Base-by-base conservation (phyloP, 2,329 filamentous ascomycete species). In the Rutstroemia sp. region DNA sequence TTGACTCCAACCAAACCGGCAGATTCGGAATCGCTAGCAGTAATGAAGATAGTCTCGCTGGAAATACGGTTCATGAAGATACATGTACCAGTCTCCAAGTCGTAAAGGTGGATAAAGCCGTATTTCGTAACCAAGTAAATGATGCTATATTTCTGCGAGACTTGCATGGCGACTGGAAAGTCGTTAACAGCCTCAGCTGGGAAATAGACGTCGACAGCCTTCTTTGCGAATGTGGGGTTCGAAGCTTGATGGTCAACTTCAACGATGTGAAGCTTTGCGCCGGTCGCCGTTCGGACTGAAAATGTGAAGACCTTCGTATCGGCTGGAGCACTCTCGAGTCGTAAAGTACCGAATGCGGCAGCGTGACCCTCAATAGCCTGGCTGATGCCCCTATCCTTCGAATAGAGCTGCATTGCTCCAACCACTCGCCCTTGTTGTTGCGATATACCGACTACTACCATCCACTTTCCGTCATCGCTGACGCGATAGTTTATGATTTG, bases 21-120 rank as follows among this genome's bases (percentile, higher is more conserved):
- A 18, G 90, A 95, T 21, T 91, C 86, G 54, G 82, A 81, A 71
- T 99, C 94, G 38, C 86, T 77, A 48, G 90, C 87, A 19, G 92
- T 96, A 25, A 92, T 95, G 77, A 99, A 99, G 71, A 99, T 97
- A 25, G 94, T 99, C 71, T 99, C 94, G 77, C 91, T 96, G 37
- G 94, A 99, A 69, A 99, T 99, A 66, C 95, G 88, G 80, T 99
- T 99, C 91, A 99, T 95, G 82, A 96, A 99, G 71, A 99, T 94
- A 71, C 90, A 95, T 12, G 88, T 88, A 58, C 90, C 95, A 7
- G 89, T 94, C 77, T 99, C 95, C 57, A 99, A 83, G 69, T 99
- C 95, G 75, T 99, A 97, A 23, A 99, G 82, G 74, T 99, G 94
- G 67, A 99, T 97, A 75, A 97, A 99, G 53, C 94, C 94, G 69